phyloP scores from a whole-genome alignment of 108 stramenopile genomes.

The Cyclotella baltica region DNA sequence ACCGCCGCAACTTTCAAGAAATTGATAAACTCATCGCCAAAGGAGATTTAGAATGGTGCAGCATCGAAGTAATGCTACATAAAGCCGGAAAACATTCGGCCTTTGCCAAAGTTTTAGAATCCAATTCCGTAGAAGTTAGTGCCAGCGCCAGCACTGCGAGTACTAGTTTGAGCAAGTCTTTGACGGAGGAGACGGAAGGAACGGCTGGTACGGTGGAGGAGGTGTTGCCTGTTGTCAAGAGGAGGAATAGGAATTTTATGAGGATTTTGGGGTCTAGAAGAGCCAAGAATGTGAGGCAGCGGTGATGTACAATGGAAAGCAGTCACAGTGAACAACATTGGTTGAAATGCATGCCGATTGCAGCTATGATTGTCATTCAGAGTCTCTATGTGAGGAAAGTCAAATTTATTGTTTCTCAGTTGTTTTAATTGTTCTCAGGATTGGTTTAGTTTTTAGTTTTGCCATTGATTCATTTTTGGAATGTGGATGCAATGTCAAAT shows the following conservation, averaged over 20 bases:
- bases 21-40: slow-evolving; percentile 34
- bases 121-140: neutral
- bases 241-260: slow-evolving; percentile 24
- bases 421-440: too few relatives aligned
- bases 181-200: slow-evolving; percentile 15
- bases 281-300: too few relatives aligned
- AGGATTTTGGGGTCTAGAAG: slow-evolving; percentile 22
- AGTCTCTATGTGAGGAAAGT: too few relatives aligned
- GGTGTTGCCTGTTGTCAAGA: neutral
- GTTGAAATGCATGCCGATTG: too few relatives aligned
- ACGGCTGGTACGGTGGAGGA: neutral
- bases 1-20: slow-evolving; percentile 44
- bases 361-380: too few relatives aligned
- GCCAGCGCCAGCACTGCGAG: neutral
- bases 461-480: too few relatives aligned
- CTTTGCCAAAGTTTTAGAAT: slow-evolving; percentile 44
- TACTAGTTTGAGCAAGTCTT: neutral
- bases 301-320: too few relatives aligned
- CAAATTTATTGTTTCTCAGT: too few relatives aligned
- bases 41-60: slow-evolving; percentile 47
- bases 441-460: too few relatives aligned
- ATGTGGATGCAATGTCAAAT: too few relatives aligned
- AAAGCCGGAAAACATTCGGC: slow-evolving; percentile 19
- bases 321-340: too few relatives aligned
- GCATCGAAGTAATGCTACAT: slow-evolving; percentile 43